Evolutionary conservation across 352 stramenopile species (phyloP).

Genomic region (Phytophthora agathidicida): DNA sequence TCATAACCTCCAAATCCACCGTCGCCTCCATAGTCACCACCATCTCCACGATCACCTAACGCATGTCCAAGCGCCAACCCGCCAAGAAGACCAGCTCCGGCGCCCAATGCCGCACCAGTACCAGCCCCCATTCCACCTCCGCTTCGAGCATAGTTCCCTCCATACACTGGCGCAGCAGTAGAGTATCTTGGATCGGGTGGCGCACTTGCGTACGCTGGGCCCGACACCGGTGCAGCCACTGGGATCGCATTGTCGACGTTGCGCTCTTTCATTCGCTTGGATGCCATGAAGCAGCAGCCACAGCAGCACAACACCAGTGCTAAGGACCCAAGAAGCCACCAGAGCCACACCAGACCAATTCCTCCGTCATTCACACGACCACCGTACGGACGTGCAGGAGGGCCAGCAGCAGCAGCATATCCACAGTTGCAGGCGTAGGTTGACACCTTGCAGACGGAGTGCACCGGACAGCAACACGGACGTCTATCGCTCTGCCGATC

Average conservation of each 20-base stretch:
- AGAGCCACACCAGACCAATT: constrained; percentile 44
- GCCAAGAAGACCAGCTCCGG: constrained; percentile 49
- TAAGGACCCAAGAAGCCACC: constrained; percentile 45
- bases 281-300: constrained; percentile 30
- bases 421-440: constrained; percentile 61
- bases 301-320: constrained; percentile 35
- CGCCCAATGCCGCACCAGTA: constrained; percentile 52
- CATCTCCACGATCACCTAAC: constrained; percentile 36
- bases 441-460: constrained; percentile 48
- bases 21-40: constrained; percentile 9
- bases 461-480: constrained; percentile 52
- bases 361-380: neutral
- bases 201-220: constrained; percentile 15
- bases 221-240: constrained; percentile 19
- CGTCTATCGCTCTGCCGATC: constrained; percentile 46
- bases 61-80: constrained; percentile 47
- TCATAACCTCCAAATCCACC: constrained; percentile 13
- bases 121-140: constrained; percentile 46
- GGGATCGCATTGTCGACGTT: constrained; percentile 14
- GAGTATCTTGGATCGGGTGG: constrained; percentile 21
- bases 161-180: constrained; percentile 27
- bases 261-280: constrained; percentile 11
- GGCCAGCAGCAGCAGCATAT: neutral
- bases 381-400: neutral
- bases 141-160: constrained; percentile 18